Percentiles rank a stretch among this genome's conserved stretches.
These are phyloP conservation scores for Linum lewisii DNA, from an alignment of 345 rosid genomes.

Conservation along the genomic window DNA sequence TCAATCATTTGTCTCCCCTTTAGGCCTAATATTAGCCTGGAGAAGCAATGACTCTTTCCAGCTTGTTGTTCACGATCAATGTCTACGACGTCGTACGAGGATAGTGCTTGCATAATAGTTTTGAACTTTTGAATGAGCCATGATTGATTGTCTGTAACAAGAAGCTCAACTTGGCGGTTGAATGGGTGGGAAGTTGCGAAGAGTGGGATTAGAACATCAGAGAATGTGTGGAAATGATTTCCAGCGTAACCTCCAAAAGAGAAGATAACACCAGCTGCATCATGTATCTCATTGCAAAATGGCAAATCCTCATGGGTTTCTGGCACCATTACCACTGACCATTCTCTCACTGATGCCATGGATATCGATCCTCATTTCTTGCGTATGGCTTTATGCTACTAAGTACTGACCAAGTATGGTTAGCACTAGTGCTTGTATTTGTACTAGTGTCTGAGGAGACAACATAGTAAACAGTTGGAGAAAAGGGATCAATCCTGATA, in stretches of 20 bases:
- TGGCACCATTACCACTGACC: conserved; percentile 39
- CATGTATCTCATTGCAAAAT: conserved; percentile 32
- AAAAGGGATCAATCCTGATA: not conserved
- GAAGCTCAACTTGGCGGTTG: conserved; percentile 51
- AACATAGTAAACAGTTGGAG: not conserved
- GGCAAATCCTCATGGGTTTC: not conserved
- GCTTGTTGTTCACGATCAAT: conserved; percentile 36
- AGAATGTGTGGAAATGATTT: conserved; percentile 67
- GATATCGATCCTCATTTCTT: conserved; percentile 43
- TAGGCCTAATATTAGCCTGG: conserved; percentile 47
- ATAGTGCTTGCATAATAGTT: conserved; percentile 28
- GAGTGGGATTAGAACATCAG: conserved; percentile 58
- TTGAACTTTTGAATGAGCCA: conserved; percentile 44
- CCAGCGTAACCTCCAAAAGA: conserved; percentile 66
- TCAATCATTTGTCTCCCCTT: conserved; percentile 37
- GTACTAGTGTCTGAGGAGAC: not conserved
- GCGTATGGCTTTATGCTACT: conserved; percentile 52
- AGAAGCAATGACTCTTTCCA: conserved; percentile 41
- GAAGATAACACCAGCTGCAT: conserved; percentile 53
- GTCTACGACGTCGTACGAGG: conserved; percentile 28
- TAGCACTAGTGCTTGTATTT: too few species aligned
- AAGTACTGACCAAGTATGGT: conserved; percentile 3
- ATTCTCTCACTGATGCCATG: conserved; percentile 36
- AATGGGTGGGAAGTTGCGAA: conserved; percentile 44
- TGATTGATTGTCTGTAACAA: conserved; percentile 34